These are phyloP conservation scores for Penicillium bovifimosum DNA, from an alignment of 495 filamentous ascomycete genomes.

Conservation along the genomic window DNA sequence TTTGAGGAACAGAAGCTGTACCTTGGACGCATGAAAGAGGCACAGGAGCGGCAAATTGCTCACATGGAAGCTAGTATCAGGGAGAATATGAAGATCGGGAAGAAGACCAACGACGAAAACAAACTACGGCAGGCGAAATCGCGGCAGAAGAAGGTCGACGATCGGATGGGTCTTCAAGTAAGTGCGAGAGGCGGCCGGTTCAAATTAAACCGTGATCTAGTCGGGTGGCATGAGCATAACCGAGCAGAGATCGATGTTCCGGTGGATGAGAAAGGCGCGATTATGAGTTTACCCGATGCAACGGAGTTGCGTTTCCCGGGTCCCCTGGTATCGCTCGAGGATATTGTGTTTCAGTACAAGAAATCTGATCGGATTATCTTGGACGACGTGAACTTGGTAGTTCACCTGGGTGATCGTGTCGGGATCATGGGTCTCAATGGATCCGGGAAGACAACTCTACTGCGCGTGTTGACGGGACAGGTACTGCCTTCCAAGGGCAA, in stretches of 20 bases:
- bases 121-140: slow-evolving; percentile 73
- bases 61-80: slow-evolving; percentile 72
- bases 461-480: slow-evolving; percentile 49
- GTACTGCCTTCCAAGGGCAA: slow-evolving; percentile 45
- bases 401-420: slow-evolving; percentile 64
- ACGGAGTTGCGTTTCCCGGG: slow-evolving; percentile 70
- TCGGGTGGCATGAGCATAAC: slow-evolving; percentile 50
- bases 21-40: slow-evolving; percentile 69
- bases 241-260: slow-evolving; percentile 67
- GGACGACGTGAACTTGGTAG: slow-evolving; percentile 55
- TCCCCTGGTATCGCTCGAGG: slow-evolving; percentile 62
- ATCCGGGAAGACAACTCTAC: slow-evolving; percentile 66
- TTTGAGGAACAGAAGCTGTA: slow-evolving; percentile 59
- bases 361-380: slow-evolving; percentile 37
- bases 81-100: slow-evolving; percentile 63
- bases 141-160: slow-evolving; percentile 74
- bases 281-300: slow-evolving; percentile 53
- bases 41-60: slow-evolving; percentile 67
- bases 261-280: slow-evolving; percentile 54
- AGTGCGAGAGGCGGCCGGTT: slow-evolving; percentile 64
- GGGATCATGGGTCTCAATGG: slow-evolving; percentile 72
- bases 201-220: slow-evolving; percentile 70
- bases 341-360: slow-evolving; percentile 55
- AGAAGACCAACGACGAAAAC: slow-evolving; percentile 69
- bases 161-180: slow-evolving; percentile 69